These are phyloP conservation scores for Cordyceps cateniannulata DNA, from an alignment of 2,329 filamentous ascomycete species.

Conservation along the genomic window DNA sequence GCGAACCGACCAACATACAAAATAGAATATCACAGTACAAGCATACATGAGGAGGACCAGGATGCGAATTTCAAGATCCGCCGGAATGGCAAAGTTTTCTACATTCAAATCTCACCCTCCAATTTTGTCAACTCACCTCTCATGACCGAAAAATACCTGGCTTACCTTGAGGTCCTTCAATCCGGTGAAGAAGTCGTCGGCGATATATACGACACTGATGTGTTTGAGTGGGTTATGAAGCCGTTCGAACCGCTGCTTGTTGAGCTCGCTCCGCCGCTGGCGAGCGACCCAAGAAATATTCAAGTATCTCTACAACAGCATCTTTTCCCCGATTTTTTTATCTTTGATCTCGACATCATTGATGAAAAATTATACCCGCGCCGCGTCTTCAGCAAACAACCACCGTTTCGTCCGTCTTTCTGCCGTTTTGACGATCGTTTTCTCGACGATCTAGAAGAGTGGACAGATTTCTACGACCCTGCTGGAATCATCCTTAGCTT, in stretches of 20 bases:
- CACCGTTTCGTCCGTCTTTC: conserved; percentile 13
- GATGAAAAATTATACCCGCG: conserved; percentile 8
- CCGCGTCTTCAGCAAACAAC: neutral
- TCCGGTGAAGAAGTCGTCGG: conserved; percentile 15
- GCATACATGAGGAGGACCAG: neutral
- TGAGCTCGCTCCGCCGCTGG: conserved; percentile 17
- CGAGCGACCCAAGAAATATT: conserved; percentile 2
- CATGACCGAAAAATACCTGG: conserved; percentile 13
- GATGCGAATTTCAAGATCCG: conserved; percentile 14
- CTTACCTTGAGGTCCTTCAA: conserved; percentile 16
- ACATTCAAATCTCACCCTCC: conserved; percentile 14
- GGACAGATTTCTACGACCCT: conserved; percentile 19
- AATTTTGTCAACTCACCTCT: conserved; percentile 16
- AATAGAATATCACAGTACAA: conserved; percentile 4
- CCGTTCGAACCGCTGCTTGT: conserved; percentile 17
- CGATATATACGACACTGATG: conserved; percentile 17
- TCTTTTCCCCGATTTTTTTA: conserved; percentile 17
- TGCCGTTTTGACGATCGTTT: conserved; percentile 16
- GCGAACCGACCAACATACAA: conserved; percentile 13
- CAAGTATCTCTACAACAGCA: conserved; percentile 17
- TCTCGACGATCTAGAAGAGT: conserved; percentile 18
- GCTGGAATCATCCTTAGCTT: conserved; percentile 16
- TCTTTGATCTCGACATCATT: conserved; percentile 15
- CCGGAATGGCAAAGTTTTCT: conserved; percentile 17
- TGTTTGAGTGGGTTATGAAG: conserved; percentile 17